Evolutionary conservation across 805 yeast genomes (phyloP), one percentile per base, ranked within the genome.

Genomic region (Starmerella floricola): DNA sequence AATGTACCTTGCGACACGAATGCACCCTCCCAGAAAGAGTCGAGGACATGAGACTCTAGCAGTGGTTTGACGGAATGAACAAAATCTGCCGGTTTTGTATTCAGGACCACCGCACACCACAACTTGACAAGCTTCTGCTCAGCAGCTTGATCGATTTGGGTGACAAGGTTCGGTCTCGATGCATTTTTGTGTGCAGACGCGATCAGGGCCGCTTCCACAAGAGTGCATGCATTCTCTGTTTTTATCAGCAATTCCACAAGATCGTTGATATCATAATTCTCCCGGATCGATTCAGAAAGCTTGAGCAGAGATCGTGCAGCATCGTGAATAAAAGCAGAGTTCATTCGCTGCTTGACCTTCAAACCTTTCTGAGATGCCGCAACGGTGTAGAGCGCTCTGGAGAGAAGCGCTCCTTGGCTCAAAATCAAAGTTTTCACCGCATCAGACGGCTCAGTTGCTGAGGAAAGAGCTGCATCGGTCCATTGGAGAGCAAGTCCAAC

Each of bases 1-100:
- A 77, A 65, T 3, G 60, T 56, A 0, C 60, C 65, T 15, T 62
- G 60, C 8, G 60, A 51, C 13, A 77, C 54, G 8, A 50, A 16
- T 3, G 12, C 40, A 3, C 16, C 29, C 1, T 24, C 13, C 47
- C 47, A 46, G 18, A 48, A 20, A 4, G 43, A 11, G 18, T 32
- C 35, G 4, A 46, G 36, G 5, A 34, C 41, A 13, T 33, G 42
- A 6, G 39, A 17, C 1, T 56, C 53, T 3, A 57, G 48, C 6
- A 55, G 24, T 2, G 41, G 42, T 15, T 15, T 34, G 12, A 49
- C 33, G 1, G 6, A 5, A 4, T 40, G 46, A 6, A 47, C 32
- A 29, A 56, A 50, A 2, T 56, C 52, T 15, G 33, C 38, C 2
- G 45, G 42, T 42, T 60, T 60, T 5, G 59, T 47, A 3, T 52